These are phyloP conservation scores for Penicillium concentricum DNA, from an alignment of 2,329 filamentous ascomycete species.

Conservation along the genomic window DNA sequence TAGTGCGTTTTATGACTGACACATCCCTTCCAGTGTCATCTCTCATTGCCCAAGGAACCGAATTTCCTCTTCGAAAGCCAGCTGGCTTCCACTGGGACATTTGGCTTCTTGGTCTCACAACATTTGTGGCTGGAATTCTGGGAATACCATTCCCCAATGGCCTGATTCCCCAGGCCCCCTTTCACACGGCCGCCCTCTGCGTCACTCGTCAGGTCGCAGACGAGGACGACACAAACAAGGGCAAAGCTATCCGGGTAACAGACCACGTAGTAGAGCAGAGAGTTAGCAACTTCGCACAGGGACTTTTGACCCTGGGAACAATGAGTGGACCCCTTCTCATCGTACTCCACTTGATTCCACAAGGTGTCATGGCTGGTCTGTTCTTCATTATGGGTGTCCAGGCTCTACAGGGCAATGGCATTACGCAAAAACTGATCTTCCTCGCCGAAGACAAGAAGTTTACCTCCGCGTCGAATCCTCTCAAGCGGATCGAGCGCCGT, in stretches of 20 bases:
- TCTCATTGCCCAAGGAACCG: conserved; percentile 77
- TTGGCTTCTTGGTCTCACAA: conserved; percentile 76
- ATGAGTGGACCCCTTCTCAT: conserved; percentile 73
- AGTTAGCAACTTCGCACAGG: conserved; percentile 74
- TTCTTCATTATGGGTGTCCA: conserved; percentile 86
- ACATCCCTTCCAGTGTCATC: conserved; percentile 64
- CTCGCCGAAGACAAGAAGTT: conserved; percentile 63
- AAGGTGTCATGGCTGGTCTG: conserved; percentile 74
- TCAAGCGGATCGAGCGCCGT: conserved; percentile 62
- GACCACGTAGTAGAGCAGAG: conserved; percentile 66
- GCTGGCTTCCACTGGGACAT: conserved; percentile 85
- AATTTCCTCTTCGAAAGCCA: conserved; percentile 77
- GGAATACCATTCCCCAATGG: conserved; percentile 81
- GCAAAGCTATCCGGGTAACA: conserved; percentile 62
- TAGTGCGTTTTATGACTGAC: background rate
- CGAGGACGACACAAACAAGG: conserved; percentile 59
- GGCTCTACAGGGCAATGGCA: conserved; percentile 72
- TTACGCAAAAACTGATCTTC: conserved; percentile 72
- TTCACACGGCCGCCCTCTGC: conserved; percentile 76
- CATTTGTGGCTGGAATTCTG: conserved; percentile 70
- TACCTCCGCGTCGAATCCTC: conserved; percentile 58
- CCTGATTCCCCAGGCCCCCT: conserved; percentile 78
- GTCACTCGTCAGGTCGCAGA: conserved; percentile 60
- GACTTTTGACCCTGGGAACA: conserved; percentile 73
- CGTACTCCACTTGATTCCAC: conserved; percentile 74